phyloP scores from a whole-genome alignment of 2,329 filamentous ascomycete genomes.

The Penicillium verrucosum region DNA sequence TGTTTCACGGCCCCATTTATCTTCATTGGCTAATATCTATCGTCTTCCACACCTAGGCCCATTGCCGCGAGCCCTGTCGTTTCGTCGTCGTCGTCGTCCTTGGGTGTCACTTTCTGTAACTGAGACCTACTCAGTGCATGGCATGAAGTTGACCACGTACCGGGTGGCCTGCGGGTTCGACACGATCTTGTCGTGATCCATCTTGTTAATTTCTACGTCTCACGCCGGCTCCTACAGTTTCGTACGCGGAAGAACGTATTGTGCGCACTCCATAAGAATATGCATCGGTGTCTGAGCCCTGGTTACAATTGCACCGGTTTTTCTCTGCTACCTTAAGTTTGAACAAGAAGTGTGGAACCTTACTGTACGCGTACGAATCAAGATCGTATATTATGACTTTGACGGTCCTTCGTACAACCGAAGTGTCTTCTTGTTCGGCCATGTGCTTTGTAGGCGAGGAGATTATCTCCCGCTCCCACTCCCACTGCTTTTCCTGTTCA shows the following conservation, averaged over 20 bases:
- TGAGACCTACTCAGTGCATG: no score
- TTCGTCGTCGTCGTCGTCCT: no score
- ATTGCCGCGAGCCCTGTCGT: no score
- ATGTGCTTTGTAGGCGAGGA: background rate
- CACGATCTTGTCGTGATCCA: background rate
- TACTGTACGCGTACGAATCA: conserved; percentile 9
- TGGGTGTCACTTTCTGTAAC: no score
- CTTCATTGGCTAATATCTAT: no score
- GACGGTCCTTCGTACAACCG: background rate
- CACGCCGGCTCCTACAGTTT: background rate
- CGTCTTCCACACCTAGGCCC: no score
- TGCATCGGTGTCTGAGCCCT: conserved; percentile 6
- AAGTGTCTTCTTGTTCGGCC: background rate
- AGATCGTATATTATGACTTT: conserved; percentile 1
- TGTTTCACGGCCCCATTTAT: no score
- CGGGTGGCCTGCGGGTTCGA: no score
- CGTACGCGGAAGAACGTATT: background rate
- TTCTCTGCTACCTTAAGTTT: conserved; percentile 9
- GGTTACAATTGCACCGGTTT: background rate
- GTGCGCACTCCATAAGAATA: background rate
- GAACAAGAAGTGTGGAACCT: conserved; percentile 6
- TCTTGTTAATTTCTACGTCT: fast-evolving
- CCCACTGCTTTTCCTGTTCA: background rate
- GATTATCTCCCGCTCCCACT: background rate
- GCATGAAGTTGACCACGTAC: no score